These are phyloP conservation scores for Solanum aculeatissimum DNA, from an alignment of 305 asterid genomes.

Conservation along the genomic window DNA sequence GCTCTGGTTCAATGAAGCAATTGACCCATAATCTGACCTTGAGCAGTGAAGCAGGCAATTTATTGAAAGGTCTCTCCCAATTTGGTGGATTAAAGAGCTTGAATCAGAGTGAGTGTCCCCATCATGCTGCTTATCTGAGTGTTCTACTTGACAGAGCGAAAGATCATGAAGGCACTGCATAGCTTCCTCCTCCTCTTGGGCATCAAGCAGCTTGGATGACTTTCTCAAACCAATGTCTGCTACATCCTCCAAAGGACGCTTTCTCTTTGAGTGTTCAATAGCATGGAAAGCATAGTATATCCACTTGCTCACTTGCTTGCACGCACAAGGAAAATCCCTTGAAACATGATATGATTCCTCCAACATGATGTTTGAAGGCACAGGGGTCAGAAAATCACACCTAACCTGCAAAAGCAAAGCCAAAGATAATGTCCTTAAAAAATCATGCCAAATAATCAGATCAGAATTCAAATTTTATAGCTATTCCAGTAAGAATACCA, in stretches of 20 bases:
- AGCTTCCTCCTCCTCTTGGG: neutral
- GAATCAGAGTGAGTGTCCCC: conserved; percentile 26
- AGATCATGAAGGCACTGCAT: neutral
- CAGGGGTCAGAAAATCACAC: neutral
- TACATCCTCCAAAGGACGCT: conserved; percentile 5
- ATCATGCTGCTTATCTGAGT: conserved; percentile 1
- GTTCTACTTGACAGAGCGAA: conserved; percentile 7
- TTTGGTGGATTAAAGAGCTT: conserved; percentile 36
- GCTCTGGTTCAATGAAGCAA: conserved; percentile 45
- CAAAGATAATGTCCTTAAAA: neutral
- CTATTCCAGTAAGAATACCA: neutral
- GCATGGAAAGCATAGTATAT: conserved; percentile 4
- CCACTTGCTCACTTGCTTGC: conserved; percentile 17
- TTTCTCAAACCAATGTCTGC: conserved; percentile 5
- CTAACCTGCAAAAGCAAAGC: neutral
- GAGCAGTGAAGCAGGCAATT: conserved; percentile 56
- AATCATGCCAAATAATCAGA: neutral
- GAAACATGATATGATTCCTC: conserved; percentile 17
- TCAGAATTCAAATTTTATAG: neutral
- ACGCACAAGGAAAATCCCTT: conserved; percentile 4
- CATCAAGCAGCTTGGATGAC: conserved; percentile 3
- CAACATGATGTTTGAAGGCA: conserved; percentile 8
- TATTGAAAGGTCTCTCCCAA: conserved; percentile 63
- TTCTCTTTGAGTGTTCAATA: conserved; percentile 4
- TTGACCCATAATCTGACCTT: conserved; percentile 44